These are phyloP conservation scores for Cryptococcus jaspeensis DNA, from an alignment of 1,284 basidiomycete species.

Conservation along the genomic window DNA sequence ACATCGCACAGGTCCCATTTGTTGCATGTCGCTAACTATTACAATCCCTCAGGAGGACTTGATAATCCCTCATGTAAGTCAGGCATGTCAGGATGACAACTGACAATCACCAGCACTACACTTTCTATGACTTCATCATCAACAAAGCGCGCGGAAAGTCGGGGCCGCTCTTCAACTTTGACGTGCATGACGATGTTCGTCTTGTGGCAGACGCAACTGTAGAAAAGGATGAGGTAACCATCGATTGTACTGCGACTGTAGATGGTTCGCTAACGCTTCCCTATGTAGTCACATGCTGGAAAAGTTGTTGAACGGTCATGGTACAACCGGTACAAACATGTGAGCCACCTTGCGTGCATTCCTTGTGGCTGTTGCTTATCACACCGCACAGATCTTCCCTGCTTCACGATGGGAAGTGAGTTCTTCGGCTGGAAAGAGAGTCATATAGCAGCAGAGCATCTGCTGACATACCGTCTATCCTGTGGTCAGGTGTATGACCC, in stretches of 20 bases:
- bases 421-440: not conserved
- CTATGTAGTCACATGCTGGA: slow-evolving; percentile 76
- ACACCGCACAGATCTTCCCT: slow-evolving; percentile 73
- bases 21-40: slow-evolving; percentile 2
- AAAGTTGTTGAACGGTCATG: slow-evolving; percentile 97
- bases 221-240: slow-evolving; percentile 82
- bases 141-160: slow-evolving; percentile 98
- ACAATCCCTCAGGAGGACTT: slow-evolving; percentile 71
- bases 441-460: not conserved
- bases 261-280: not conserved
- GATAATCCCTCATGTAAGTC: slow-evolving; percentile 83
- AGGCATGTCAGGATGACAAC: not conserved
- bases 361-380: not conserved
- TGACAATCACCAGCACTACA: slow-evolving; percentile 70
- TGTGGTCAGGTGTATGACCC: slow-evolving; percentile 74
- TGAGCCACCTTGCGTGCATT: slow-evolving; percentile 14
- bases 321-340: slow-evolving; percentile 89
- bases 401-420: slow-evolving; percentile 89
- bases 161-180: slow-evolving; percentile 96
- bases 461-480: slow-evolving; percentile 2
- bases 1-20: not conserved
- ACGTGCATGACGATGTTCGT: slow-evolving; percentile 97
- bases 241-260: not conserved
- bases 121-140: slow-evolving; percentile 97
- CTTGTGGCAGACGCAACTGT: slow-evolving; percentile 90